These are phyloP conservation scores for Leccinum variicolor DNA, from an alignment of 768 basidiomycete genomes.

Conservation along the genomic window DNA sequence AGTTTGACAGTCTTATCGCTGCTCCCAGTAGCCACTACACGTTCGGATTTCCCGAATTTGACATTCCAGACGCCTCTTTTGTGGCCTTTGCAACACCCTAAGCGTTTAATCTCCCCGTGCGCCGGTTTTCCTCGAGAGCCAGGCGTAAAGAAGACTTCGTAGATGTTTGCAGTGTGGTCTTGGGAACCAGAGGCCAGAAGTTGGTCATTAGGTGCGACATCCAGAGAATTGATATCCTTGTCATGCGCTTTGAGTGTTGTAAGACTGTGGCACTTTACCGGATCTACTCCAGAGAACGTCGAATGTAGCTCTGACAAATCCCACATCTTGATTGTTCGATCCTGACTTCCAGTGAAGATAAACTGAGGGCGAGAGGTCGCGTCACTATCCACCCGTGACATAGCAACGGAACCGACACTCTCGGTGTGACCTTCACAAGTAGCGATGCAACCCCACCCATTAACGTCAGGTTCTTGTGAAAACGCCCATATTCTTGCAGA, in stretches of 20 bases:
- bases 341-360: conserved; percentile 94
- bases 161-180: conserved; percentile 92
- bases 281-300: conserved; percentile 24
- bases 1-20: conserved; percentile 93
- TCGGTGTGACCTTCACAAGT: conserved; percentile 93
- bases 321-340: conserved; percentile 99
- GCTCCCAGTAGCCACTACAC: conserved; percentile 87
- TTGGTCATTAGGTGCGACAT: conserved; percentile 85
- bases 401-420: conserved; percentile 85
- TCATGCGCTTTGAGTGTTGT: conserved; percentile 91
- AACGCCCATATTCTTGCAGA: conserved; percentile 81
- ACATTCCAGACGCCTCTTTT: conserved; percentile 96
- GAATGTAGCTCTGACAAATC: conserved; percentile 61
- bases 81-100: conserved; percentile 93
- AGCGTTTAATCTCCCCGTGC: conserved; percentile 65
- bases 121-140: conserved; percentile 41
- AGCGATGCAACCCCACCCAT: conserved; percentile 64
- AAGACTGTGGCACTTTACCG: conserved; percentile 65
- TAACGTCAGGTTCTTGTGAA: conserved; percentile 10
- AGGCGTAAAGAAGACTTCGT: conserved; percentile 59
- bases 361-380: conserved; percentile 45
- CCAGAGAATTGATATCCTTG: conserved; percentile 97
- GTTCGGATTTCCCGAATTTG: conserved; percentile 79
- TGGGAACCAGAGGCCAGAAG: conserved; percentile 93
- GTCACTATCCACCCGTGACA: conserved; percentile 50